Conservation (phyloP, 495 filamentous ascomycete species). For the Podospora conica region DNA sequence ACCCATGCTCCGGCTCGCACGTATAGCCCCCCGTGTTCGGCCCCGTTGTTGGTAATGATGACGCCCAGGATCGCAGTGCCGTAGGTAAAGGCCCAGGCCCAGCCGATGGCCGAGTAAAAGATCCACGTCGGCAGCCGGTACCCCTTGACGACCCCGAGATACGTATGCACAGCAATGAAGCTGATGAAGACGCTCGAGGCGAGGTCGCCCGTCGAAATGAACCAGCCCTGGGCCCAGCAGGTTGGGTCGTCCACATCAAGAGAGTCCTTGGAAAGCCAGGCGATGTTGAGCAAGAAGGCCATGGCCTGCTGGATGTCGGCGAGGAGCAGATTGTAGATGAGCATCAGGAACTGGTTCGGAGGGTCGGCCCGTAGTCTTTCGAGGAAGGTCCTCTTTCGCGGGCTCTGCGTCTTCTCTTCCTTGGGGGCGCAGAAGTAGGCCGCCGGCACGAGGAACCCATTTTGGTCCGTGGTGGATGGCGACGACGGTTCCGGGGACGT, state of each 20-base stretch:
- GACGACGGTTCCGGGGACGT: constrained; percentile 19
- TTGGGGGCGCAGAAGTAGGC: constrained; percentile 18
- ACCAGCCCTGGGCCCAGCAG: constrained; percentile 67
- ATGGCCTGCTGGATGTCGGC: constrained; percentile 67
- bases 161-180: constrained; percentile 64
- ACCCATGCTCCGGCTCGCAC: constrained; percentile 59
- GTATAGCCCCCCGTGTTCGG: constrained; percentile 44
- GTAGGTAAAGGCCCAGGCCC: constrained; percentile 54
- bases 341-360: constrained; percentile 66
- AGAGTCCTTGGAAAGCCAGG: constrained; percentile 51
- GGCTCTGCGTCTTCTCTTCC: constrained; percentile 4
- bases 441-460: constrained; percentile 24
- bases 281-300: constrained; percentile 61
- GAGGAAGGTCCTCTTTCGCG: constrained; percentile 5
- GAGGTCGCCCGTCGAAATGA: constrained; percentile 64
- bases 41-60: constrained; percentile 42
- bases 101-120: constrained; percentile 47
- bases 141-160: constrained; percentile 54
- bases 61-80: constrained; percentile 52
- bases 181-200: constrained; percentile 63
- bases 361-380: constrained; percentile 20
- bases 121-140: constrained; percentile 46
- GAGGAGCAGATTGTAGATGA: constrained; percentile 68
- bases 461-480: constrained; percentile 15
- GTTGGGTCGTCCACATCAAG: constrained; percentile 50